A percentile compares a stretch with the other conserved stretches of the same genome.
phyloP scores from a whole-genome alignment of 192 early-diverging fungal species.

The Backusella sp. region DNA sequence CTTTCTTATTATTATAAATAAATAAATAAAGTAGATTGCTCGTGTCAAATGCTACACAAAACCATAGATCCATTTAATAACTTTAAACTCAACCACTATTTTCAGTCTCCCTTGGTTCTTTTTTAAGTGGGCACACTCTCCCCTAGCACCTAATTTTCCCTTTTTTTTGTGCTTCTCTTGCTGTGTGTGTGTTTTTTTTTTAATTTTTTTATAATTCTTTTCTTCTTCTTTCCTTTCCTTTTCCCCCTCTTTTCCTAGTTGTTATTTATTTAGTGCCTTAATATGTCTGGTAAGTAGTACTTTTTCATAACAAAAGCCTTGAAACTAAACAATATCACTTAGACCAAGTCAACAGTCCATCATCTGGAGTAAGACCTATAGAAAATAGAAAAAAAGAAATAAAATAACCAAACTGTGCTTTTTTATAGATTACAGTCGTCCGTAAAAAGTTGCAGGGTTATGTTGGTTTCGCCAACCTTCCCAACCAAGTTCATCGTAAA shows the following conservation, averaged over 20 bases:
- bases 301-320: not conserved
- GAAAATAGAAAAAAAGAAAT: too few relatives aligned
- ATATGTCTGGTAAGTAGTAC: not conserved
- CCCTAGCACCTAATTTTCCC: constrained; percentile 3
- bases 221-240: not conserved
- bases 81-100: not conserved
- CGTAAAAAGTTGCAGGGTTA: constrained; percentile 81
- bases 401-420: not conserved
- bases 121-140: constrained; percentile 17
- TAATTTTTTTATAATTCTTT: not conserved
- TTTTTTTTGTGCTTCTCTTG: not conserved
- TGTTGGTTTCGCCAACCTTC: constrained; percentile 96
- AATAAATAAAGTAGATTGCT: constrained; percentile 42
- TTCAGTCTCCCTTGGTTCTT: constrained; percentile 1
- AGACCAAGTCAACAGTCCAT: constrained; percentile 18
- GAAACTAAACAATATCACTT: not conserved
- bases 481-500: constrained; percentile 93
- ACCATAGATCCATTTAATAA: not conserved
- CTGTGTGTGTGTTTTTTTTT: not conserved
- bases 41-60: constrained; percentile 27
- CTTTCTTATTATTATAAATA: not conserved
- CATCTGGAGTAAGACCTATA: constrained; percentile 7
- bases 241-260: not conserved
- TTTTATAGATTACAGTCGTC: constrained; percentile 34
- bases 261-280: not conserved